These are phyloP conservation scores for Triticum aestivum DNA, from an alignment of 176 grass and related monocot genomes.

Conservation along the genomic window DNA sequence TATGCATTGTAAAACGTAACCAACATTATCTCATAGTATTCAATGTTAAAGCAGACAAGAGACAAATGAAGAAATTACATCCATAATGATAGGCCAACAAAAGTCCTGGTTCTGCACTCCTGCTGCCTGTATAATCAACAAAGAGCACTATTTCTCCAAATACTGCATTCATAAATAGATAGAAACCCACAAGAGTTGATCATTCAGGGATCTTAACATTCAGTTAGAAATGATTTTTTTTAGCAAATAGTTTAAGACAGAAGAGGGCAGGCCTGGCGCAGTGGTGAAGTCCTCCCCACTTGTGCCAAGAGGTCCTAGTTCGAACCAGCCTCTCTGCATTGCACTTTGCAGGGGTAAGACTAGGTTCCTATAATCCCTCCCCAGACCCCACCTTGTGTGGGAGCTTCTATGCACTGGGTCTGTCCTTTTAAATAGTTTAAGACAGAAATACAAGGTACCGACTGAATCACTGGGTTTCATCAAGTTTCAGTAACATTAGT, in stretches of 20 bases:
- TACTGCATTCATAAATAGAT: constrained; percentile 8
- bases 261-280: neutral
- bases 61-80: neutral
- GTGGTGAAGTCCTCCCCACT: too few relatives aligned
- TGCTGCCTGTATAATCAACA: constrained; percentile 1
- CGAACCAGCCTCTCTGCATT: too few relatives aligned
- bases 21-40: neutral
- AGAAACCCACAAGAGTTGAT: neutral
- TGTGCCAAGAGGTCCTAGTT: too few relatives aligned
- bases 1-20: neutral
- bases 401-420: too few relatives aligned
- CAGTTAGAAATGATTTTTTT: neutral
- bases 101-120: neutral
- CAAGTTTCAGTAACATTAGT: constrained; percentile 7
- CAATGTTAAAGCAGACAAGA: constrained; percentile 6
- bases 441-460: neutral
- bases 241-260: neutral
- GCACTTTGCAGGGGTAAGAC: too few relatives aligned
- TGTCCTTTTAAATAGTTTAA: neutral
- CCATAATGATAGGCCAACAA: constrained; percentile 6
- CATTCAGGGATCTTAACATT: neutral
- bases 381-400: too few relatives aligned
- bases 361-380: too few relatives aligned
- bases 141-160: neutral
- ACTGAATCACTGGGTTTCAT: neutral